Conservation (phyloP, 176 grass and related monocot genomes). For the Tillandsia leiboldiana region DNA sequence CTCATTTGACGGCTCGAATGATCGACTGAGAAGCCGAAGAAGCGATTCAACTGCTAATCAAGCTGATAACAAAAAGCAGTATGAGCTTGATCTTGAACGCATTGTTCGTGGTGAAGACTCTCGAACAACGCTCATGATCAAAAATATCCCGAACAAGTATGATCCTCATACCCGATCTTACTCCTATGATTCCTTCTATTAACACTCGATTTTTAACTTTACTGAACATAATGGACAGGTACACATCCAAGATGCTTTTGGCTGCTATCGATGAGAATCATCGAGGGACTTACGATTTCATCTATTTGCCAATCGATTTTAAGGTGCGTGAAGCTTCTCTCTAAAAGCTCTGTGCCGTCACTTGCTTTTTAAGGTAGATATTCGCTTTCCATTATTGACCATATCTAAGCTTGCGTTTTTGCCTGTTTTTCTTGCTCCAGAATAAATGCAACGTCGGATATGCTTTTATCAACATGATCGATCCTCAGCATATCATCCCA, state of each 20-base stretch:
- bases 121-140: constrained; percentile 90
- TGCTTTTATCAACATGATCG: constrained; percentile 94
- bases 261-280: constrained; percentile 89
- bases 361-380: neutral
- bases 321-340: constrained; percentile 43
- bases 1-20: constrained; percentile 44
- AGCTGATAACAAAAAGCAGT: constrained; percentile 76
- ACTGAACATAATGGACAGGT: constrained; percentile 32
- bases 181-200: constrained; percentile 10
- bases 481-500: constrained; percentile 64
- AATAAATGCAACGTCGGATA: constrained; percentile 98
- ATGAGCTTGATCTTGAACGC: constrained; percentile 82
- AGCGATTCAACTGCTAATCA: constrained; percentile 60
- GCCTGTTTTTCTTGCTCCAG: constrained; percentile 31
- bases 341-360: neutral
- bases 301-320: constrained; percentile 96
- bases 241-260: constrained; percentile 97
- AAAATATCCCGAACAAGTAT: constrained; percentile 98
- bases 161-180: constrained; percentile 13
- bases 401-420: neutral
- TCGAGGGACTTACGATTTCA: constrained; percentile 87
- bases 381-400: neutral
- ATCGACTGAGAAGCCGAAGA: constrained; percentile 58
- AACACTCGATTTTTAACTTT: neutral
- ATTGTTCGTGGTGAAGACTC: constrained; percentile 67